Percentiles rank a stretch among this genome's conserved stretches.
phyloP scores from a whole-genome alignment of 345 rosid genomes.

The Gossypium sturtianum region DNA sequence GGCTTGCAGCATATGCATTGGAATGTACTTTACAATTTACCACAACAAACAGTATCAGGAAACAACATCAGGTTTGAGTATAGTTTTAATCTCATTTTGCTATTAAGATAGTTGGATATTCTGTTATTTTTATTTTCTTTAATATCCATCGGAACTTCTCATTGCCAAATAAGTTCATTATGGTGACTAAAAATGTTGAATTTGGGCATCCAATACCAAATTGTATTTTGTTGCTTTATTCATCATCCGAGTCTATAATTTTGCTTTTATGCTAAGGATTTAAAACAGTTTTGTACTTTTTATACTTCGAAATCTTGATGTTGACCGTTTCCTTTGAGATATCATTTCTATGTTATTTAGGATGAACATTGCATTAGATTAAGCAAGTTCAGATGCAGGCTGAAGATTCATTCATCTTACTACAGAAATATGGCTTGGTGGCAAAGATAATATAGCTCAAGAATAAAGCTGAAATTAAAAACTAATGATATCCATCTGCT shows the following conservation, averaged over 20 bases:
- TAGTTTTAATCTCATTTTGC: not conserved
- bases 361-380: not conserved
- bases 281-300: constrained; percentile 1
- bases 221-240: not conserved
- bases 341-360: not conserved
- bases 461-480: not conserved
- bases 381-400: not conserved
- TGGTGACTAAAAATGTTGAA: not conserved
- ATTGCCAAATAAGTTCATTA: not conserved
- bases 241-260: not conserved
- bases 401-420: not conserved
- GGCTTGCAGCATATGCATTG: constrained; percentile 58
- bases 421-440: not conserved
- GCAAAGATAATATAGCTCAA: not conserved
- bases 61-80: constrained; percentile 38
- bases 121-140: not conserved
- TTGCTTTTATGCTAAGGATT: not conserved
- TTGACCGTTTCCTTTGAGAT: no score
- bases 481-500: not conserved
- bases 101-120: not conserved
- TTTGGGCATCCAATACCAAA: not conserved
- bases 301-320: not conserved
- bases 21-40: constrained; percentile 32
- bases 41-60: constrained; percentile 32
- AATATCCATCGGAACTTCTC: not conserved